Percentiles rank a stretch among this genome's conserved stretches.
Conservation (phyloP, 2,329 filamentous ascomycete genomes). For the Alternaria gaisen region DNA sequence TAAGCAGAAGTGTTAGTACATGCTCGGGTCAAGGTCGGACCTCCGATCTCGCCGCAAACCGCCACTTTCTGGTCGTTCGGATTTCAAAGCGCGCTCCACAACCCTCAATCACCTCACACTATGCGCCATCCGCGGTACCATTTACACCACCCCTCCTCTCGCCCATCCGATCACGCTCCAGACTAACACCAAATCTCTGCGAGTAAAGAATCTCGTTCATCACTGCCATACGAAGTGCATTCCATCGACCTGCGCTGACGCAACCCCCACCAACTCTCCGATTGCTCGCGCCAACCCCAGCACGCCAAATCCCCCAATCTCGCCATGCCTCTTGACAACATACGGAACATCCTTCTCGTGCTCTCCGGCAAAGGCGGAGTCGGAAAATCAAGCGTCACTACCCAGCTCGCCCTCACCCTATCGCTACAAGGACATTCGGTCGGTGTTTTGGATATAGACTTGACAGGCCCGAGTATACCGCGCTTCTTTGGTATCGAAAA, state of each 20-base stretch:
- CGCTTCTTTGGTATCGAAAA: slow-evolving; percentile 91
- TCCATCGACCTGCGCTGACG: not conserved
- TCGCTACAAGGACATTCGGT: slow-evolving; percentile 86
- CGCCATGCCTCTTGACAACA: slow-evolving; percentile 71
- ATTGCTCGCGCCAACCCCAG: not conserved
- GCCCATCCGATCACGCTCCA: slow-evolving; percentile 16
- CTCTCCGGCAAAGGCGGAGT: slow-evolving; percentile 98
- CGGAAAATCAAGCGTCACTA: slow-evolving; percentile 97
- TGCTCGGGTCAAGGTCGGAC: slow-evolving; percentile 18
- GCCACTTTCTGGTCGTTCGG: slow-evolving; percentile 35
- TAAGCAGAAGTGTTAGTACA: not conserved
- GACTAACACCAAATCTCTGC: slow-evolving; percentile 26
- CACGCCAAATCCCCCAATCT: not conserved
- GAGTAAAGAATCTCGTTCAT: too few species aligned
- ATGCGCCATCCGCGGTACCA: slow-evolving; percentile 25
- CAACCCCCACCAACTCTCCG: not conserved
- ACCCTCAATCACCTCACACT: slow-evolving; percentile 26
- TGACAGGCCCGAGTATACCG: slow-evolving; percentile 95
- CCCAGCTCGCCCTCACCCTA: slow-evolving; percentile 90
- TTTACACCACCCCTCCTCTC: not conserved
- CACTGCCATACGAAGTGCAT: not conserved
- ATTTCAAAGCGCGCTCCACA: slow-evolving; percentile 46
- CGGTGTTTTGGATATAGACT: slow-evolving; percentile 93
- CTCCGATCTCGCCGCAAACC: slow-evolving; percentile 39
- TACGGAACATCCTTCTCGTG: slow-evolving; percentile 81